phyloP scores from a whole-genome alignment of 192 early-diverging fungal species.

The Coemansia sp. region DNA sequence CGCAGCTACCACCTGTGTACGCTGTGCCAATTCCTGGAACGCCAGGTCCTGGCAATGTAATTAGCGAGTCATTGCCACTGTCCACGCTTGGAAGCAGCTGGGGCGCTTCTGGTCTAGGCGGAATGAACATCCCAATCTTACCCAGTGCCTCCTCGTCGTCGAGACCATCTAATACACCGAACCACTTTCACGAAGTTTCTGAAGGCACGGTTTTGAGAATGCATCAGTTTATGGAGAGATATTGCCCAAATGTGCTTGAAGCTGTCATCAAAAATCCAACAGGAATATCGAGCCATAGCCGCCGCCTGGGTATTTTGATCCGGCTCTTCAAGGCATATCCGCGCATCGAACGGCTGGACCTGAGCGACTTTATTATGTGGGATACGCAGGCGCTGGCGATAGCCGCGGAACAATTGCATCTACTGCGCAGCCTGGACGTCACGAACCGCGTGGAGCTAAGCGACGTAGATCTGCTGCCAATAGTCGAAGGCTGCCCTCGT shows the following conservation, averaged over 20 bases:
- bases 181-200: slow-evolving; percentile 40
- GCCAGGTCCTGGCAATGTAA: slow-evolving; percentile 45
- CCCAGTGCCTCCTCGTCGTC: slow-evolving; percentile 17
- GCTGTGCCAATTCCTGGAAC: slow-evolving; percentile 52
- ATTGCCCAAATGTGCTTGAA: slow-evolving; percentile 44
- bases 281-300: slow-evolving; percentile 49
- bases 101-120: slow-evolving; percentile 25
- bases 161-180: slow-evolving; percentile 16
- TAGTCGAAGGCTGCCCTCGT: slow-evolving; percentile 41
- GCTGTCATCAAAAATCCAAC: slow-evolving; percentile 43
- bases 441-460: slow-evolving; percentile 52
- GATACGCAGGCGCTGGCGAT: slow-evolving; percentile 48
- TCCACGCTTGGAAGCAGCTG: slow-evolving; percentile 40
- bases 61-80: slow-evolving; percentile 41
- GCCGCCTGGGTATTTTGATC: slow-evolving; percentile 35
- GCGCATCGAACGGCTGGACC: slow-evolving; percentile 44
- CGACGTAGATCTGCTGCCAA: slow-evolving; percentile 46
- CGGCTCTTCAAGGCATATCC: slow-evolving; percentile 51
- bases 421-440: slow-evolving; percentile 45
- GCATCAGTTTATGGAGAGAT: slow-evolving; percentile 56
- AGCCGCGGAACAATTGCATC: slow-evolving; percentile 38
- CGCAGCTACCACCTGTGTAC: slow-evolving; percentile 42
- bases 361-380: slow-evolving; percentile 57
- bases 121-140: slow-evolving; percentile 25
- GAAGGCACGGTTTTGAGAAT: slow-evolving; percentile 51